Base-by-base conservation (phyloP, 73 alveolate species). In the Paramecium bursaria region DNA sequence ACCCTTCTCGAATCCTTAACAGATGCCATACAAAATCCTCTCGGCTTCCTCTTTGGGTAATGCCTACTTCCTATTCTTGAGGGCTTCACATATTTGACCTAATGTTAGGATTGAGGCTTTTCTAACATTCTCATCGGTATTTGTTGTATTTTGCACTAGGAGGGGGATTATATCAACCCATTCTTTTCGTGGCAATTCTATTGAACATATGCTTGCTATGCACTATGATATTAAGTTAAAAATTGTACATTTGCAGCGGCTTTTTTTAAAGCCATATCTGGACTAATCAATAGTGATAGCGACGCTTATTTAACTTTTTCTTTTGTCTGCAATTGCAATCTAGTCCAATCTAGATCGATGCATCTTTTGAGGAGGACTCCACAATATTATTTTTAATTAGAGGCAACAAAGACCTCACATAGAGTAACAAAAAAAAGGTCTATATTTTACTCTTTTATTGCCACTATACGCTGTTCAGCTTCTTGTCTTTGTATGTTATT, bases 61-160 rank as follows among this genome's bases (percentile, higher is more conserved):
- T 14, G 82, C 17, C 44, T 67, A 67, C n/a, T 67, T 67, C 22
- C 44, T 9, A 39, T 67, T 67, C 35, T 67, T 67, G 10, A 67
- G 50, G 7, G 82, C 53, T 23, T 67, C 82, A 67, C 82, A 67
- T 39, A 67, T 67, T 19, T 67, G 44, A 19, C 82, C 82, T 30
- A 67, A 47, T 21, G 82, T 67, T 15, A 67, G 26, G 21, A 47
- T 67, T 14, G 82, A 53, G 19, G 82, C 82, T 67, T 67, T 67
- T 67, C 44, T 67, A 2, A 67, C 23, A 25, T 67, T 57, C 14
- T 25, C 44, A 11, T 42, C 19, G 6, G 33, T 57, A 67, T 67
- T 53, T 15, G 46, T 3, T 21, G 82, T 67, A 67, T 67, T 67
- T 25, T 39, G 33, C 13, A 67, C 82, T 67, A 67, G 44, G 19